A percentile compares a stretch with the other conserved stretches of the same genome.
Evolutionary conservation across 148 eudicot species (phyloP).

Genomic region (Fallopia convolvulus): DNA sequence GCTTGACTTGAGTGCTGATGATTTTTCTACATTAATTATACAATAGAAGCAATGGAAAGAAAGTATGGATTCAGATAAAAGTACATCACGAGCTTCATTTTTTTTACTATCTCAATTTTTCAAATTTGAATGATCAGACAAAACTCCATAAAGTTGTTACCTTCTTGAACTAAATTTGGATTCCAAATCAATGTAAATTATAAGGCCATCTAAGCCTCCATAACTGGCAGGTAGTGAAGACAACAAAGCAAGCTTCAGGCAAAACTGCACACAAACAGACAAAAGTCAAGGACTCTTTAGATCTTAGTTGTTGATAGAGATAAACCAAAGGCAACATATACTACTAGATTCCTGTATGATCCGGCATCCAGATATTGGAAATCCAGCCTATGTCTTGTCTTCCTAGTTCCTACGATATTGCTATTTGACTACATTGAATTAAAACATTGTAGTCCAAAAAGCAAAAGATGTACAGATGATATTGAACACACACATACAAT

Average conservation of each 20-base stretch:
- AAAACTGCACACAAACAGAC: constrained; percentile 47
- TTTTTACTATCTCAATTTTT: neutral
- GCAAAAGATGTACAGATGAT: neutral
- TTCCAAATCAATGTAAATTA: constrained; percentile 80
- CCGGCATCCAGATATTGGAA: neutral
- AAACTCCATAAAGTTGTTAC: constrained; percentile 20
- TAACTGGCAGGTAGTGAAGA: constrained; percentile 68
- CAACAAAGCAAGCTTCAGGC: constrained; percentile 75
- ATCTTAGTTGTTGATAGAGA: neutral
- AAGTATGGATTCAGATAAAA: neutral
- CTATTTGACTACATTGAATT: neutral
- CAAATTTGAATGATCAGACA: neutral
- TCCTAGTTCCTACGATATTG: neutral
- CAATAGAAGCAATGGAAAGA: neutral
- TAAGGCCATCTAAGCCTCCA: constrained; percentile 81
- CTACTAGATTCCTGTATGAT: neutral
- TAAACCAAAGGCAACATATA: neutral
- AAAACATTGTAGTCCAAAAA: neutral
- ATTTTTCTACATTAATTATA: neutral
- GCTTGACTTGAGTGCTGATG: neutral
- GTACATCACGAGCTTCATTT: neutral
- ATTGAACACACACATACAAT: neutral
- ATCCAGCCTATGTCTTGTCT: neutral
- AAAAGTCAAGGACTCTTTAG: neutral
- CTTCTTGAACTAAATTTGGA: constrained; percentile 87